Conservation (phyloP, 192 early-diverging fungal species). For the Rhizoclosmatium globosum region DNA sequence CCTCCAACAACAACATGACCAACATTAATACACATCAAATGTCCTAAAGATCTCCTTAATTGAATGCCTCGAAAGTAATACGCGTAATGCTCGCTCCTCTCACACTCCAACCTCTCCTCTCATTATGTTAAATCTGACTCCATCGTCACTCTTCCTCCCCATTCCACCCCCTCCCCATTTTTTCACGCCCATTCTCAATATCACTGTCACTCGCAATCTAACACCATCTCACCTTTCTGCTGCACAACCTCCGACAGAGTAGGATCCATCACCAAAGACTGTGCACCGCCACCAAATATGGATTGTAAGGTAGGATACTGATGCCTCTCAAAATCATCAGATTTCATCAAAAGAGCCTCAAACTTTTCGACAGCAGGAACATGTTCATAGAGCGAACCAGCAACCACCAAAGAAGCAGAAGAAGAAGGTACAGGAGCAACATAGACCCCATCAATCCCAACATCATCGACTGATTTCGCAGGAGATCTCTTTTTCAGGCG, state of each 20-base stretch:
- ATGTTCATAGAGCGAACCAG: neutral
- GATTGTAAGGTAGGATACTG: neutral
- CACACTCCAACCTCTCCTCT: no score
- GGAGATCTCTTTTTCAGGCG: slow-evolving; percentile 64
- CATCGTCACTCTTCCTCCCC: no score
- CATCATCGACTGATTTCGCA: slow-evolving; percentile 53
- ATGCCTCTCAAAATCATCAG: neutral
- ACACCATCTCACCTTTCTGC: no score
- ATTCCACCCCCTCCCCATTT: no score
- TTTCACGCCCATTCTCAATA: no score
- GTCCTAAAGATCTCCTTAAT: neutral
- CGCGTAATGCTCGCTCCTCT: neutral
- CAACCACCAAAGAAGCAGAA: neutral
- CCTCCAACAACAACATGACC: no score
- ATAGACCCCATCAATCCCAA: slow-evolving; percentile 74
- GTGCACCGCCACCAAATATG: neutral
- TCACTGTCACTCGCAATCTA: no score
- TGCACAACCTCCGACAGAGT: neutral
- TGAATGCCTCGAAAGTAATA: neutral
- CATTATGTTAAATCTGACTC: no score
- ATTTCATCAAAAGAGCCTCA: neutral
- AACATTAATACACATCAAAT: neutral
- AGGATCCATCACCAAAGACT: no score
- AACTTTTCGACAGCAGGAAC: slow-evolving; percentile 4
- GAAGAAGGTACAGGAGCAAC: slow-evolving; percentile 8